phyloP scores from a whole-genome alignment of 2,329 filamentous ascomycete species.

The Sporothrix phasma region DNA sequence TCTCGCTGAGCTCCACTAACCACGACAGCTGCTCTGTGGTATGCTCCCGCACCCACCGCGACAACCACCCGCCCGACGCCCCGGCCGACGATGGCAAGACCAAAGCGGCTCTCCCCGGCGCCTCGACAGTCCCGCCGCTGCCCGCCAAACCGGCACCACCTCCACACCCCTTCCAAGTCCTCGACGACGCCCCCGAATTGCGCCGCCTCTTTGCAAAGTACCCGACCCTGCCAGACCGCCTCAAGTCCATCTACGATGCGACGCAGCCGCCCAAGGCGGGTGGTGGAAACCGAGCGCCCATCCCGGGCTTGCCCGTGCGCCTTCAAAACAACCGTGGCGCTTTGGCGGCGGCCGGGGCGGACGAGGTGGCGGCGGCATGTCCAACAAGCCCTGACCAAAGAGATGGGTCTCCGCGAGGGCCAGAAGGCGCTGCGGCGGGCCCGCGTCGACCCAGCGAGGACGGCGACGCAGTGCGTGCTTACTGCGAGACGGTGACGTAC shows the following conservation, averaged over 20 bases:
- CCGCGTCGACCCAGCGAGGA: slow-evolving; percentile 41
- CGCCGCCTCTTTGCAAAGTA: slow-evolving; percentile 42
- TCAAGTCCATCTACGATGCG: slow-evolving; percentile 39
- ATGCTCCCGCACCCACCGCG: slow-evolving; percentile 34
- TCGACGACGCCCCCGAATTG: slow-evolving; percentile 42
- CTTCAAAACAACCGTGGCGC: background rate
- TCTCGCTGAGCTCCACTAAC: background rate
- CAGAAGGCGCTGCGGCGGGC: slow-evolving; percentile 43
- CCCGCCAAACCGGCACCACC: slow-evolving; percentile 4
- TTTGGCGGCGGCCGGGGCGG: background rate
- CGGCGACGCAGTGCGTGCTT: slow-evolving; percentile 51
- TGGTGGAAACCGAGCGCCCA: background rate
- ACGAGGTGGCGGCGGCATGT: background rate
- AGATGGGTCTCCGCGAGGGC: slow-evolving; percentile 47
- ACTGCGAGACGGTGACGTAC: slow-evolving; percentile 45
- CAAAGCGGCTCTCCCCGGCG: background rate
- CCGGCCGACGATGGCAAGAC: background rate
- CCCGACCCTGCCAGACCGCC: slow-evolving; percentile 37
- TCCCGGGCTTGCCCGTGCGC: background rate
- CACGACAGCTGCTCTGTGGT: slow-evolving; percentile 45
- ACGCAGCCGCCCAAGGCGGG: slow-evolving; percentile 35
- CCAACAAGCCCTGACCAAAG: slow-evolving; percentile 38
- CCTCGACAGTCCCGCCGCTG: slow-evolving; percentile 10
- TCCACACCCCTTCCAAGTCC: slow-evolving; percentile 39
- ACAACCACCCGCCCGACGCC: slow-evolving; percentile 24